phyloP scores from a whole-genome alignment of 306 rosid species.

The Fagus crenata region DNA sequence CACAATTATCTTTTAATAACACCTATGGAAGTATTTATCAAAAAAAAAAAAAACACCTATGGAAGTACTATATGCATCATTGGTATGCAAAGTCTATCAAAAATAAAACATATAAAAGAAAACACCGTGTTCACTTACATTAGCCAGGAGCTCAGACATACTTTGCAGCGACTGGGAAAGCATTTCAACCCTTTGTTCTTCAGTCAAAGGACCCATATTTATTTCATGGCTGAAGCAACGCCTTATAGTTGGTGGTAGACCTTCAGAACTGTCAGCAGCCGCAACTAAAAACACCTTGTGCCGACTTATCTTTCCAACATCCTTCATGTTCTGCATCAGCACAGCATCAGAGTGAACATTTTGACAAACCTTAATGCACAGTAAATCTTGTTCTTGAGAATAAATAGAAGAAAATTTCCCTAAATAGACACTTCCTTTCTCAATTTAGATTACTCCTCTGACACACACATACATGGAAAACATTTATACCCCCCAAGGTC shows the following conservation, averaged over 20 bases:
- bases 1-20: background rate
- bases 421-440: slow-evolving; percentile 10
- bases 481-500: background rate
- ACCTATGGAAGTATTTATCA: background rate
- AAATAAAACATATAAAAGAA: slow-evolving; percentile 21
- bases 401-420: background rate
- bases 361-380: slow-evolving; percentile 6
- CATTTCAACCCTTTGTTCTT: slow-evolving; percentile 86
- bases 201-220: slow-evolving; percentile 82
- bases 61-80: slow-evolving; percentile 15
- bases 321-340: slow-evolving; percentile 47
- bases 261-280: slow-evolving; percentile 86
- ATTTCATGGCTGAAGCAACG: slow-evolving; percentile 96
- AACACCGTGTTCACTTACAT: slow-evolving; percentile 44
- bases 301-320: slow-evolving; percentile 46
- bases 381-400: slow-evolving; percentile 4
- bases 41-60: background rate
- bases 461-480: slow-evolving; percentile 11
- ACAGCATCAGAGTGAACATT: slow-evolving; percentile 29
- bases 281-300: slow-evolving; percentile 75
- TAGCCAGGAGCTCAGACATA: slow-evolving; percentile 54
- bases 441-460: slow-evolving; percentile 5
- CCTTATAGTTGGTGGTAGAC: slow-evolving; percentile 76
- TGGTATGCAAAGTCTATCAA: slow-evolving; percentile 8
- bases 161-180: slow-evolving; percentile 63